phyloP scores from a whole-genome alignment of 495 filamentous ascomycete genomes.

The Aspergillus avenaceus region DNA sequence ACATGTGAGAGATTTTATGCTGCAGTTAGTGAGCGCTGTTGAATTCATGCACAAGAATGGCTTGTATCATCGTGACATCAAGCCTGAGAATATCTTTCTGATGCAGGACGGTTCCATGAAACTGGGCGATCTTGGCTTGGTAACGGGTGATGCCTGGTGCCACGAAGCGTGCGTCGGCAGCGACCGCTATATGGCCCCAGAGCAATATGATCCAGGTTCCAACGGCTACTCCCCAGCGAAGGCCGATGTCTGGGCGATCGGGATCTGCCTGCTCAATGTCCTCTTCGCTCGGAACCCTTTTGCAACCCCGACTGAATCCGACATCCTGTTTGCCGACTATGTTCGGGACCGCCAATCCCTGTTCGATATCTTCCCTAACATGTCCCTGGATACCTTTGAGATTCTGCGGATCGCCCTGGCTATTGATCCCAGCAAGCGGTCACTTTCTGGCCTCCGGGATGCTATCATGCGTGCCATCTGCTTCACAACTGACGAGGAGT shows the following conservation, averaged over 20 bases:
- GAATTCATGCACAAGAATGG: constrained; percentile 87
- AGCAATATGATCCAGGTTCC: constrained; percentile 86
- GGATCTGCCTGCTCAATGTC: constrained; percentile 92
- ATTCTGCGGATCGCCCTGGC: constrained; percentile 84
- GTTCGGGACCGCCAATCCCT: constrained; percentile 87
- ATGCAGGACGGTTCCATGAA: constrained; percentile 84
- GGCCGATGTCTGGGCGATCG: constrained; percentile 95
- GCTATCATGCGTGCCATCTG: constrained; percentile 73
- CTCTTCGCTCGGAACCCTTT: constrained; percentile 96
- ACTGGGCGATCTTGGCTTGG: constrained; percentile 92
- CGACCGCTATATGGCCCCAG: constrained; percentile 98
- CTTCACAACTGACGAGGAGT: constrained; percentile 93
- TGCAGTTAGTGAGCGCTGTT: constrained; percentile 85
- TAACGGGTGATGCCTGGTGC: constrained; percentile 80
- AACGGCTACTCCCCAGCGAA: constrained; percentile 87
- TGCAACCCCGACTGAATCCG: constrained; percentile 75
- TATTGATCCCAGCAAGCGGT: constrained; percentile 85
- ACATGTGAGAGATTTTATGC: constrained; percentile 95
- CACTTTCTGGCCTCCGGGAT: constrained; percentile 68
- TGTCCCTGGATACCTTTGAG: constrained; percentile 96
- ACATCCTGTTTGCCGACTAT: constrained; percentile 88
- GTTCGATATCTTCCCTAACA: constrained; percentile 96
- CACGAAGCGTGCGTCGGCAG: constrained; percentile 90
- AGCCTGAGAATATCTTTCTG: constrained; percentile 98
- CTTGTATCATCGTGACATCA: constrained; percentile 97